phyloP scores from a whole-genome alignment of 1,139 yeast species.

The Debaryomyces udenii region DNA sequence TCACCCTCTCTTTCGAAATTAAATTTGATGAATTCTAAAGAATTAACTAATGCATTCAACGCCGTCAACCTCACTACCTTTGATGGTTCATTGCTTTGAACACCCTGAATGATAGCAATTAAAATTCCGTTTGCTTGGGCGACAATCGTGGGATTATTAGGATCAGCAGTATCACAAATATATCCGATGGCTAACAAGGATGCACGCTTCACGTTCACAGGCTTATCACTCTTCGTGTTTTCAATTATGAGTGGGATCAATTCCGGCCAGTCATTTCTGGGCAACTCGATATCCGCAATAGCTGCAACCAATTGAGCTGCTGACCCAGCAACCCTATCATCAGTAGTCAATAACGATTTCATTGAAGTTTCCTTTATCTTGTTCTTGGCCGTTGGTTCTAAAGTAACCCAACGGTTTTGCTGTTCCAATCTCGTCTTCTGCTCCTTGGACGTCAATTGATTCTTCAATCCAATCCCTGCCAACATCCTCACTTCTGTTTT shows the following conservation, averaged over 20 bases:
- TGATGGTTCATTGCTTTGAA: constrained; percentile 78
- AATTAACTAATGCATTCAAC: constrained; percentile 85
- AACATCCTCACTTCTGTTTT: constrained; percentile 86
- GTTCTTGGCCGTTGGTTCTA: constrained; percentile 57
- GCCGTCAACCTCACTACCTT: constrained; percentile 84
- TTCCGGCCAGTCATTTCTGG: constrained; percentile 85
- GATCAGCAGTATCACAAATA: constrained; percentile 93
- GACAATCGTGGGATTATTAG: constrained; percentile 74
- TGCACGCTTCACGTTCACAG: constrained; percentile 80
- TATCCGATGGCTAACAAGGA: constrained; percentile 90
- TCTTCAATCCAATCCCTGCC: constrained; percentile 87
- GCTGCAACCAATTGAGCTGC: constrained; percentile 96
- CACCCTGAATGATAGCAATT: constrained; percentile 96
- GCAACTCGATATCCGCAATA: constrained; percentile 92
- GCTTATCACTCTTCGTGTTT: constrained; percentile 78
- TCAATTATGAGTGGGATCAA: constrained; percentile 81
- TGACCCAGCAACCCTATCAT: constrained; percentile 81
- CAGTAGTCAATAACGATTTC: constrained; percentile 62
- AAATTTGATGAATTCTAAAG: constrained; percentile 83
- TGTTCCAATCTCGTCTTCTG: constrained; percentile 50
- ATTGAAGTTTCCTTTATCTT: constrained; percentile 73
- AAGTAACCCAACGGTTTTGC: constrained; percentile 62
- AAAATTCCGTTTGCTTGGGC: constrained; percentile 89
- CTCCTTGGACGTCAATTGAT: constrained; percentile 83
- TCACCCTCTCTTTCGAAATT: constrained; percentile 94